Base-by-base conservation (phyloP, 345 rosid species). In the Hypericum androsaemum region DNA sequence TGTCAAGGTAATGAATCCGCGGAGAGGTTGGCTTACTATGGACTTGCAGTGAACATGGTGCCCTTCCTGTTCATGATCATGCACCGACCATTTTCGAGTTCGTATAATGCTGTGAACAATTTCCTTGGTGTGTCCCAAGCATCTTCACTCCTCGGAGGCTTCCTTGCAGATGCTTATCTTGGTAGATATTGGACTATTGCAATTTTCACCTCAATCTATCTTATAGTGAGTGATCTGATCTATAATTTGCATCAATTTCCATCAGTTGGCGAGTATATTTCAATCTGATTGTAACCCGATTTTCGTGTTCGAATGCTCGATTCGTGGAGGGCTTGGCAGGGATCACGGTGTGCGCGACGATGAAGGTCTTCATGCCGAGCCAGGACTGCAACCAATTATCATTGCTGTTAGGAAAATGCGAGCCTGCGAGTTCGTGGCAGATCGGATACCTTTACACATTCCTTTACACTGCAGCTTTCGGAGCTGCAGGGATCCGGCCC, bases 171-270 rank as follows among this genome's bases (percentile, higher is more conserved):
- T 47, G 97, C 97, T 7, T 89, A 89, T 77, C 87, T 83, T 22
- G 95, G 97, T 47, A 79, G 97, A 47, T 89, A 86, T 50, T 80
- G 95, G 95, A 89, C 95, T 0, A 89, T 89, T 43, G 89, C 95
- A 35, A 81, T 86, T 59, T 89, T 89, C 86, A 77, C 95, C 10
- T 83, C 88, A 7, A 71, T 86, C 64, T 89, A 89, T 76, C 94
- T 89, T 63, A 63, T 60, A 52, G 97, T 86, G 58, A 73, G 83
- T 52, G 32, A 9, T 9, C 10, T 13, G 17, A 12, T 37, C 15
- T 28, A 12, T n/a, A 43, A 7, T 42, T 16, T 54, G 6, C 32
- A 12, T 2, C 28, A 17, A 16, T 39, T 13, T 37, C 13, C 38
- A 42, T 12, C 43, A 32, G 53, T 15, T 43, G 28, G 14, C 12